phyloP scores from a whole-genome alignment of 208 protist species.

The Crithidia acanthocephali region DNA sequence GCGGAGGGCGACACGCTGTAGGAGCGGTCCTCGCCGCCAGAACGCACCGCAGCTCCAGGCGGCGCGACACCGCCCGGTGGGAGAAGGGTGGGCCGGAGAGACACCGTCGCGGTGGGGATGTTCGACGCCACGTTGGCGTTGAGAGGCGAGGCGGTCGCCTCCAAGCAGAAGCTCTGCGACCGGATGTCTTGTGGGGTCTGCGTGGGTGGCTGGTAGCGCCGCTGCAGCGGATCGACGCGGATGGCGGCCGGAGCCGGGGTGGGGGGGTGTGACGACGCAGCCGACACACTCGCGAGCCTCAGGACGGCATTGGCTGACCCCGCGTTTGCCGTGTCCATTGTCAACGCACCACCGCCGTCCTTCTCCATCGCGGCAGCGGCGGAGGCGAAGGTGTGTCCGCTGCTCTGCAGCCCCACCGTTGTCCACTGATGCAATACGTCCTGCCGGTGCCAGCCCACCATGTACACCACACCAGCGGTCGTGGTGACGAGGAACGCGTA shows the following conservation, averaged over 20 bases:
- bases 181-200: background rate
- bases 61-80: background rate
- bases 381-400: constrained; percentile 27
- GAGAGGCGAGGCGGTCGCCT: background rate
- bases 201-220: constrained; percentile 7
- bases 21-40: background rate
- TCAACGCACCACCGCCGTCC: background rate
- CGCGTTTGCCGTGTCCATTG: background rate
- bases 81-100: background rate
- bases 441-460: constrained; percentile 61
- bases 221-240: constrained; percentile 32
- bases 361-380: background rate
- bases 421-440: constrained; percentile 59
- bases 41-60: constrained; percentile 24
- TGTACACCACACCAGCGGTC: constrained; percentile 61
- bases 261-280: background rate
- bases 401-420: constrained; percentile 32
- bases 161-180: background rate
- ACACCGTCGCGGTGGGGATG: background rate
- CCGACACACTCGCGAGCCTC: constrained; percentile 7
- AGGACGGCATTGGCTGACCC: background rate
- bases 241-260: background rate
- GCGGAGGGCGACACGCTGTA: constrained; percentile 5
- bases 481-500: constrained; percentile 69
- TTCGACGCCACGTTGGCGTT: background rate